Base-by-base conservation (phyloP, 495 filamentous ascomycete genomes). In the Viridothelium virens region DNA sequence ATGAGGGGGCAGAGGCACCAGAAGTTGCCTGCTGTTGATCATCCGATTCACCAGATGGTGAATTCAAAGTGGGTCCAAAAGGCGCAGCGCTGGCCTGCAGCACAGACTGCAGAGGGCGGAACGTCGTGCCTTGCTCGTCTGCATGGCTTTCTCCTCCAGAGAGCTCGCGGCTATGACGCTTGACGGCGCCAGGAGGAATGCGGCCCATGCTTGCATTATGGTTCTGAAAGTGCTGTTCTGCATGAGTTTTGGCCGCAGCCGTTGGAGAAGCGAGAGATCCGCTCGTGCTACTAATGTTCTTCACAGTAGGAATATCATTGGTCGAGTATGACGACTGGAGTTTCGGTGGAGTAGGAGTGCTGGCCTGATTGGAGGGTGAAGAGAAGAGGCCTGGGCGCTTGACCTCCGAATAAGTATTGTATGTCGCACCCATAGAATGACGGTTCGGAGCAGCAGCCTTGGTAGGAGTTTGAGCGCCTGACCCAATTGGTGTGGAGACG, bases 311-410 rank as follows among this genome's bases (percentile, higher is more conserved):
- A 3, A 97, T 79, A 71, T 97, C 94, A 74, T 87, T 90, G 31
- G 91, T 87, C 2, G 94, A 97, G 77, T 90, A 97, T 2, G 93
- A 96, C 2, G 89, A 86, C 76, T 92, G 89, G 44, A 95, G 76
- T 79, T 85, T 92, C 67, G 81, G 75, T 67, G 73, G 50, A 37
- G 39, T 71, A 47, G 53, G 53, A 59, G 31, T 36, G 14, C 25
- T 36, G 6, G n/a, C 6, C 31, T 59, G 62, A 48, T 64, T 69
- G 62, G 70, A 88, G 67, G 77, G 86, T 73, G 80, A 83, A 66
- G 77, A 80, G 74, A 81, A 75, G 33, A 73, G 70, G 59, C 72
- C 70, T 16, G 74, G 71, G 33, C 75, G 73, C 72, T 76, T 74
- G 59, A 71, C 68, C 41, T 73, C 73, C 1, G 41, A 50, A 56